Evolutionary conservation across 2,329 filamentous ascomycete species (phyloP), one percentile per base, ranked within the genome.

Genomic region (Emergomyces pasteurianus): DNA sequence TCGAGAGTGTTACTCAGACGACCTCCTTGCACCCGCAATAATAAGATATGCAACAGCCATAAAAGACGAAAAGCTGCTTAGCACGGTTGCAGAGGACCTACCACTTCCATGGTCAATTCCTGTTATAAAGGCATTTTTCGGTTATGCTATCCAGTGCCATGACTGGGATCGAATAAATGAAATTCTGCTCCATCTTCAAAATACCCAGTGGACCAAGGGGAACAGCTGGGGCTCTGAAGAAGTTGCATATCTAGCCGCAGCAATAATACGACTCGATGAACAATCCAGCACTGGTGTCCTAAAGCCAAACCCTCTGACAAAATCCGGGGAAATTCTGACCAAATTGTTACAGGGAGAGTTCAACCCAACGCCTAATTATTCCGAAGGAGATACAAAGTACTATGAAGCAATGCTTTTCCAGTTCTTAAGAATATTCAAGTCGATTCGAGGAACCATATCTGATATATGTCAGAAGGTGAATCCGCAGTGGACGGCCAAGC

Each of bases 31-130:
- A 2, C 78, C 82, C 14, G 77, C 81, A 0, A 71, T 86, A 34
- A 73, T 84, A 40, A 77, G 79, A 21, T 84, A 82, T 65, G 82
- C 81, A 7, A 73, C 77, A 12, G 76, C 78, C 21, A 78, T 79
- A 12, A 71, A 76, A 46, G 78, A 84, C 62, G 59, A 55, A 8
- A 61, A 66, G 4, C 66, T 77, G 26, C 67, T 69, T 38, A 64
- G 70, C 34, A 53, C 66, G 8, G 68, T 74, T 42, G 65, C 73
- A 3, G 61, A 66, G 5, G 68, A 67, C 14, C 65, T 75, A 54
- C 38, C 60, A n/a, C 64, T 66, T n/a, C 74, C 73, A 34, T 65
- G 74, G 40, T 67, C 71, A 6, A 58, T 67, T 42, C 73, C 74
- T 59, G 73, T 71, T 36, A 62, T 75, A 6, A 74, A 72, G 46